Base-by-base conservation (phyloP, 495 filamentous ascomycete genomes). In the Thermothielavioides terrestris region DNA sequence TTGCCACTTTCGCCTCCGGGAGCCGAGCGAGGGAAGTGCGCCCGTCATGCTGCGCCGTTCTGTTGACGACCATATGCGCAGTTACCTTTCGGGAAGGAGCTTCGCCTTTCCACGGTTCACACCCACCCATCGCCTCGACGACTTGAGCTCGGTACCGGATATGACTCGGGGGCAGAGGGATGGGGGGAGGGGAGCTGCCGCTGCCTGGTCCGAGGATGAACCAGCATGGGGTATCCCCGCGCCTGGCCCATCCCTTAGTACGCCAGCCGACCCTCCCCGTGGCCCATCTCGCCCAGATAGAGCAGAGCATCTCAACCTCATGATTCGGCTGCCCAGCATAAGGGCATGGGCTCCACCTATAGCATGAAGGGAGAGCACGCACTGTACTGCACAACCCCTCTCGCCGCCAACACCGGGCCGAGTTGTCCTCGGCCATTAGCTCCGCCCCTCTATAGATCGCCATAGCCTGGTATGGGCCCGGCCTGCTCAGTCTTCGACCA, bases 341-440 rank as follows among this genome's bases (percentile, higher is more conserved):
- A 1, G 14, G 20, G 4, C 1, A 22, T 18, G 27, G 17, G 28
- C 34, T 34, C 41, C 42, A 37, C 55, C 50, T 57, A 47, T 46
- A 25, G 20, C 36, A 42, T 2, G 23, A 14, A 15, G n/a, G 14
- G 10, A 37, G 18, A 27, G 3, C 35, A 42, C 46, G 46, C 55
- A 57, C 53, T 51, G 53, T 55, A 42, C 43, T 39, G 42, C 31
- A 38, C 40, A n/a, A 35, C 48, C 48, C 49, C 38, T 41, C 45
- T 27, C 42, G 15, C 35, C 27, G 22, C n/a, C 40, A 14, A 20
- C 34, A 23, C 32, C 14, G 21, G 44, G 6, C n/a, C 14, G 28
- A 6, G 8, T 38, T 5, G 38, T 34, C 11, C 48, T 55, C 38
- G 50, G 52, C 36, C 51, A 55, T 58, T 43, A 31, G 37, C 36